Percentiles rank a stretch among this genome's conserved stretches.
phyloP scores from a whole-genome alignment of 1,284 basidiomycete species.

The Filobasidium uniguttulatum region DNA sequence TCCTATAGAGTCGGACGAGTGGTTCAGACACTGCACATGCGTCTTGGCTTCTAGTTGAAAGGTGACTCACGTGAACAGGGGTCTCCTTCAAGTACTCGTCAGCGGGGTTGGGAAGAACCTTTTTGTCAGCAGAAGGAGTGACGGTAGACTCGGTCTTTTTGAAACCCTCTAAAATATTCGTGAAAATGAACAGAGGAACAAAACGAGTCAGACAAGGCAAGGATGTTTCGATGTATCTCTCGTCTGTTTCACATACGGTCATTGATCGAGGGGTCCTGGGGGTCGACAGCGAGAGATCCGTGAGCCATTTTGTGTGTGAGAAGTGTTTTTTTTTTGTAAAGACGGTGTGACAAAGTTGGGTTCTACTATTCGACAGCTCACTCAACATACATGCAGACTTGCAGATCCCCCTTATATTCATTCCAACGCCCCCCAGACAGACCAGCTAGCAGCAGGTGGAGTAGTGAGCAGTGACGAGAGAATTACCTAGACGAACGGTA shows the following conservation, averaged over 20 bases:
- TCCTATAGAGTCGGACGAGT: conserved; percentile 1
- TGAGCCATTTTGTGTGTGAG: conserved; percentile 6
- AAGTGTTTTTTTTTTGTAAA: too few species aligned
- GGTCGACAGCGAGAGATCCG: conserved; percentile 6
- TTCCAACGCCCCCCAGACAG: too few species aligned
- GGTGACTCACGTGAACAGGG: conserved; percentile 7
- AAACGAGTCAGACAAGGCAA: background rate
- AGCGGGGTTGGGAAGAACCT: background rate
- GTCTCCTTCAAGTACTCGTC: conserved; percentile 10
- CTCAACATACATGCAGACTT: too few species aligned
- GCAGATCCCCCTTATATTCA: too few species aligned
- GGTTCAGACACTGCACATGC: background rate
- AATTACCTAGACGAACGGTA: too few species aligned
- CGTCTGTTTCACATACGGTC: too few species aligned
- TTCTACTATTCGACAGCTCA: too few species aligned
- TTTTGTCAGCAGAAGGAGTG: conserved; percentile 10
- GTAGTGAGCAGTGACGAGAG: too few species aligned
- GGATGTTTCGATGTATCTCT: too few species aligned
- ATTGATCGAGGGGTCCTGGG: conserved; percentile 6
- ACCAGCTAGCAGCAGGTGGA: too few species aligned
- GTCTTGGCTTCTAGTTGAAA: background rate
- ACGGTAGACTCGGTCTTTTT: conserved; percentile 12
- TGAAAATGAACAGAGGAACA: too few species aligned
- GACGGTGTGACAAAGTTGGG: too few species aligned
- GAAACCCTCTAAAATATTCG: conserved; percentile 7